These are phyloP conservation scores for Lycium barbarum DNA, from an alignment of 257 asterid species.

Conservation along the genomic window DNA sequence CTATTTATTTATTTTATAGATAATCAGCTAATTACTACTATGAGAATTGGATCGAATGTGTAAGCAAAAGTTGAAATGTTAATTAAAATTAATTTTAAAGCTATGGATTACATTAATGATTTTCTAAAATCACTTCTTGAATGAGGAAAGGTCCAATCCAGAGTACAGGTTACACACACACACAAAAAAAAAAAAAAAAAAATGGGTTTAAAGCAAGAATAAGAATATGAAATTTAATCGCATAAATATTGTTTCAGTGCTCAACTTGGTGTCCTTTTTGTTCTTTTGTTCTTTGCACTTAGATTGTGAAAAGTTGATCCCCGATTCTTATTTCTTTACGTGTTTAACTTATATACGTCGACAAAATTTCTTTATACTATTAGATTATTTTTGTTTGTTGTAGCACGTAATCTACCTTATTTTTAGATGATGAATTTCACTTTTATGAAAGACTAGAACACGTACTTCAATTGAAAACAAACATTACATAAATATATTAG, in stretches of 20 bases:
- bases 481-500: too few species aligned
- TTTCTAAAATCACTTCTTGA: not conserved
- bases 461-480: too few species aligned
- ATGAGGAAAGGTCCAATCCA: not conserved
- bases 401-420: too few species aligned
- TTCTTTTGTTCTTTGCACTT: not conserved
- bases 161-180: not conserved
- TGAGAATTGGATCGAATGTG: not conserved
- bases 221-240: not conserved
- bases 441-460: too few species aligned
- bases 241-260: conserved; percentile 5
- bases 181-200: not conserved
- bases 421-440: too few species aligned
- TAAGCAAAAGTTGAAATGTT: not conserved
- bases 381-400: not conserved
- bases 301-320: not conserved
- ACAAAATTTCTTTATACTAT: not conserved
- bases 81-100: not conserved
- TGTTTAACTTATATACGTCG: not conserved
- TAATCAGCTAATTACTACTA: too few species aligned
- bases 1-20: not conserved
- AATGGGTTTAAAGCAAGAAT: not conserved
- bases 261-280: not conserved
- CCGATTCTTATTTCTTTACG: not conserved
- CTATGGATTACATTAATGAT: not conserved